Evolutionary conservation across 768 basidiomycete species (phyloP), one percentile per base, ranked within the genome.

Genomic region (Pleurotus pulmonarius): DNA sequence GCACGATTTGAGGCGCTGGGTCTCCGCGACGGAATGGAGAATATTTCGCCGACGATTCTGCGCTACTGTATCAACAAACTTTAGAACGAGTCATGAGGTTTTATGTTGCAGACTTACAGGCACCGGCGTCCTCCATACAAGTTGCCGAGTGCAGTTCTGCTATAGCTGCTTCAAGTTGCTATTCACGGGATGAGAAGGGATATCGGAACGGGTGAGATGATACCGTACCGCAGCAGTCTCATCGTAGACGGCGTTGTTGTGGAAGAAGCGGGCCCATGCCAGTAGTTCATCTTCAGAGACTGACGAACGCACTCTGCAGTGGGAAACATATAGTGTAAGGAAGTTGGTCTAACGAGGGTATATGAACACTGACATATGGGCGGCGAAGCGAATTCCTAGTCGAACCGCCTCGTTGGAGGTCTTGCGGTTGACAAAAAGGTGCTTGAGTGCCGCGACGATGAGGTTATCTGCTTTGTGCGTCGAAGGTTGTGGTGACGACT

Each of bases 401-500:
- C 34, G 51, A 22, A 53, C 38, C 3, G 51, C 34, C 40, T 53
- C 38, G 24, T 53, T 53, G 3, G 51, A 53, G 9, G 51, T 53
- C n/a, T 43, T 53, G 11, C 51, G 51, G 39, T 53, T 53, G n/a
- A 53, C 51, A n/a, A 53, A 53, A n/a, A 53, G 51, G 22, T 53
- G 51, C 25, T 53, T 43, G n/a, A 53, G 51, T n/a, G 51, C 51
- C 12, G 51, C 34, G 51, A 53, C n/a, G 16, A 53, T 53, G 51
- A 53, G 51, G 13, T 39, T 38, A 24, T 53, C 51, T n/a, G 51
- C 51, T 22, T 53, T 53, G 5, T 13, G 51, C 5, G 38, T 40
- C 24, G 51, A 53, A 38, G 51, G 51, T 39, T 39, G 37, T 18
- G 39, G 51, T 41, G 51, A 24, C 41, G 51, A 40, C 20, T 41